A percentile compares a stretch with the other conserved stretches of the same genome.
These are phyloP conservation scores for Lactuca sativa DNA, from an alignment of 129 eudicot species.

Conservation along the genomic window DNA sequence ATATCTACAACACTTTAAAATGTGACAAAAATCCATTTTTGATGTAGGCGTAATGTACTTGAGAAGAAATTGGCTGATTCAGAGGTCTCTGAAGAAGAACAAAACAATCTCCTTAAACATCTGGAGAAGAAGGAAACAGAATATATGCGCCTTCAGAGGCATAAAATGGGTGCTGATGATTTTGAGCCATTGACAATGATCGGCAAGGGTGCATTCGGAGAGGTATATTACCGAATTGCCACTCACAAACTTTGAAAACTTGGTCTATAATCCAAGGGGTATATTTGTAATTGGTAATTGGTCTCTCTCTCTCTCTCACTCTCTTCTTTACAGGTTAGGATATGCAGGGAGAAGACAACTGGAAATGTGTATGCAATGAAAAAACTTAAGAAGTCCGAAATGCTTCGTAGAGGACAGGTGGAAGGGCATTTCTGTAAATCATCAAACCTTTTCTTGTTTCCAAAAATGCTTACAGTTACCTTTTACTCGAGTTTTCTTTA, in stretches of 20 bases:
- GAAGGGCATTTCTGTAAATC: constrained; percentile 7
- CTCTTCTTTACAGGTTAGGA: constrained; percentile 55
- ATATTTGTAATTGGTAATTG: not conserved
- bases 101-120: constrained; percentile 68
- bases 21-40: not conserved
- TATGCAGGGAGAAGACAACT: constrained; percentile 89
- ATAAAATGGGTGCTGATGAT: constrained; percentile 96
- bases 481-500: constrained; percentile 23
- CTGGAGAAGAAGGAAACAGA: constrained; percentile 93
- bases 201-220: constrained; percentile 98
- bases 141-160: constrained; percentile 97
- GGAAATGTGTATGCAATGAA: constrained; percentile 96
- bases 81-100: constrained; percentile 89
- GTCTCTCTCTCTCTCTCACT: not conserved
- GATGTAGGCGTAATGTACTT: constrained; percentile 74
- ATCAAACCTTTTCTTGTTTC: not conserved
- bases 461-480: constrained; percentile 4
- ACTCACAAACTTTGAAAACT: not conserved
- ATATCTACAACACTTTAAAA: not conserved
- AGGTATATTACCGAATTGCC: constrained; percentile 48
- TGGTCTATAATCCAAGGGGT: not conserved
- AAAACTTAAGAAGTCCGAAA: constrained; percentile 93
- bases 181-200: constrained; percentile 94
- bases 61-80: constrained; percentile 95
- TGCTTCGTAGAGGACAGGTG: constrained; percentile 99